Base-by-base conservation (phyloP, 495 filamentous ascomycete genomes). In the Penicillium coprophilum region DNA sequence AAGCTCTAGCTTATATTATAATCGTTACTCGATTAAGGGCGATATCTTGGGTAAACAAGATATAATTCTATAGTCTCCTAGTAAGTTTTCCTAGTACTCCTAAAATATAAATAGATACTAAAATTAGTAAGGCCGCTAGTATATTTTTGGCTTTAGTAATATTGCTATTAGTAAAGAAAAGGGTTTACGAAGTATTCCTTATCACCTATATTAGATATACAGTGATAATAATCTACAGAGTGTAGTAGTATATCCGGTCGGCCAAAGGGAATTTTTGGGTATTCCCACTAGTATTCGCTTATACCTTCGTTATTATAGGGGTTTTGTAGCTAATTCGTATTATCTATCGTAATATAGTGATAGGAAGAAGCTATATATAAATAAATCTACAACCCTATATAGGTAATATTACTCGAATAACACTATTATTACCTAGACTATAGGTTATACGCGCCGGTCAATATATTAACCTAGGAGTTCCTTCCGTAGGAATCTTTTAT, bases 401-500 rank as follows among this genome's bases (percentile, higher is more conserved):
- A 4, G 48, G 55, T 17, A 34, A 64, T 46, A 39, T 61, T 30
- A 48, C 34, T 17, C 53, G 44, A 19, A 57, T 57, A 1, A 51
- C 17, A 8, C 27, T 74, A 17, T 61, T 39, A n/a, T 55, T 72
- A 20, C 67, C 56, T 15, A 53, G 60, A 46, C 66, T 56, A 10
- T 75, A 60, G 71, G 23, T 13, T 7, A 53, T 73, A 11, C 55
- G 46, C 15, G 67, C 68, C 10, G 60, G 72, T 10, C 46, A 75
- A 46, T 61, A 55, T 7, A 45, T 75, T 10, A 72, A 60, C 49
- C 53, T 73, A 12, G 58, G 56, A 17, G 53, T 71, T 11, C 66
- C 60, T 6, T 55, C 47, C 31, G 36, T 67, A 5, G 61, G 68
- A 4, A 51, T 68, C 15, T 66, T 67, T 1, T 64, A 63, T 46